phyloP scores from a whole-genome alignment of 768 basidiomycete genomes.

The Russula foetens region DNA sequence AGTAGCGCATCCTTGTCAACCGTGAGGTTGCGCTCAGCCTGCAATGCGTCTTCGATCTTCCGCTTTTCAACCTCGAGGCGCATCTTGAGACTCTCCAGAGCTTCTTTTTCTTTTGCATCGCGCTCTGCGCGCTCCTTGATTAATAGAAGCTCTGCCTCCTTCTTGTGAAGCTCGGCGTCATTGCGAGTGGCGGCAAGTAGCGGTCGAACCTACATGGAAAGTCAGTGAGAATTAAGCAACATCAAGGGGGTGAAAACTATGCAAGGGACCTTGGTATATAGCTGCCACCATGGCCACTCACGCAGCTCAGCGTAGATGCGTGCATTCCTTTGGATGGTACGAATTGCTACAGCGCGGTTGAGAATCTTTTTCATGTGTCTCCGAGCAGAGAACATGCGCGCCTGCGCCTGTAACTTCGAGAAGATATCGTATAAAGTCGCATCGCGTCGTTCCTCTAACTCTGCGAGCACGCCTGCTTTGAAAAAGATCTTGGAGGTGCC shows the following conservation, averaged over 20 bases:
- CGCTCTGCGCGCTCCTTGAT: slow-evolving; percentile 81
- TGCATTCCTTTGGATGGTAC: slow-evolving; percentile 92
- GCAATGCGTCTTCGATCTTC: slow-evolving; percentile 72
- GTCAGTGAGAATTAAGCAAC: background rate
- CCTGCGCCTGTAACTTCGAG: slow-evolving; percentile 77
- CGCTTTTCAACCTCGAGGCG: slow-evolving; percentile 76
- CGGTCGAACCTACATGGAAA: slow-evolving; percentile 64
- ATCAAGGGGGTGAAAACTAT: background rate
- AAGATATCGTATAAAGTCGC: slow-evolving; percentile 83
- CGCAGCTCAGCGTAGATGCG: slow-evolving; percentile 81
- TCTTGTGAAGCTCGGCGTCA: slow-evolving; percentile 85
- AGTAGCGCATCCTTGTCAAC: slow-evolving; percentile 80
- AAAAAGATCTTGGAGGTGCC: slow-evolving; percentile 99
- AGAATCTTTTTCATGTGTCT: slow-evolving; percentile 92
- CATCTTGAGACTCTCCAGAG: slow-evolving; percentile 74
- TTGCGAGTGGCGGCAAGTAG: slow-evolving; percentile 85
- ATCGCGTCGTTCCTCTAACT: slow-evolving; percentile 90
- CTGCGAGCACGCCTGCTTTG: slow-evolving; percentile 95
- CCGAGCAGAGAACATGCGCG: slow-evolving; percentile 78
- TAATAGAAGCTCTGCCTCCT: slow-evolving; percentile 74
- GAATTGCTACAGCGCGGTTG: slow-evolving; percentile 83
- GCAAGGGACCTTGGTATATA: slow-evolving; percentile 74
- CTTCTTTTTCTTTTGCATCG: slow-evolving; percentile 74
- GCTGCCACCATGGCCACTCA: slow-evolving; percentile 99
- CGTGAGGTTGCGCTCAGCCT: slow-evolving; percentile 70